Percentiles rank a stretch among this genome's conserved stretches.
Evolutionary conservation across 129 eudicot genomes (phyloP).

Genomic region (Flaveria sonorensis): DNA sequence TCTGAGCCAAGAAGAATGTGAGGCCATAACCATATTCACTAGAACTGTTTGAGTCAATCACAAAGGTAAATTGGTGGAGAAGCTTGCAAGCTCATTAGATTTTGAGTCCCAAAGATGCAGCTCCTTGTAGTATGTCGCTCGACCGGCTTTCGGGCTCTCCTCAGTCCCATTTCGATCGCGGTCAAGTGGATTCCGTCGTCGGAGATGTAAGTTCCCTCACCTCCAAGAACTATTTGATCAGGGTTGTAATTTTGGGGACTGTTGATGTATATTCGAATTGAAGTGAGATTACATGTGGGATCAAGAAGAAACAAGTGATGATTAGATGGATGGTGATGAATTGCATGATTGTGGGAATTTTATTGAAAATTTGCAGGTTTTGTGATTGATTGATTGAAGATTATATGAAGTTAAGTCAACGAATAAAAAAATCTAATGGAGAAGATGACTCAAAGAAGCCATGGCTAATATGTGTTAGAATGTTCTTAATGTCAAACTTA

Average conservation of each 20-base stretch:
- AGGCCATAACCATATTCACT: slow-evolving; percentile 36
- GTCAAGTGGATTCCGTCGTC: slow-evolving; percentile 32
- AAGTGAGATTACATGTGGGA: slow-evolving; percentile 24
- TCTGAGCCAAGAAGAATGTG: slow-evolving; percentile 42
- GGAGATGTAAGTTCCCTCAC: background rate
- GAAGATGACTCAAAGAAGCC: background rate
- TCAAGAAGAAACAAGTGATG: background rate
- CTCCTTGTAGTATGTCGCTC: slow-evolving; percentile 19
- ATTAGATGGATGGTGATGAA: slow-evolving; percentile 2
- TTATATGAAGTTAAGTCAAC: background rate
- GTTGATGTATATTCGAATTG: slow-evolving; percentile 4
- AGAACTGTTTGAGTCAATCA: slow-evolving; percentile 28
- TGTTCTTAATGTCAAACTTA: background rate
- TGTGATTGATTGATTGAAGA: background rate
- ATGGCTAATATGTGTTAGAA: background rate
- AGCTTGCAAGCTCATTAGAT: slow-evolving; percentile 37
- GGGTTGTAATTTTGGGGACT: background rate
- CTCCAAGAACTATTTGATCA: background rate
- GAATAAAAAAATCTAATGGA: background rate
- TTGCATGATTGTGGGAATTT: slow-evolving; percentile 11
- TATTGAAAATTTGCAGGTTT: background rate
- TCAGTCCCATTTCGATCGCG: background rate
- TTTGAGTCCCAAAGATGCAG: slow-evolving; percentile 40
- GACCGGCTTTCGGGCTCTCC: slow-evolving; percentile 4
- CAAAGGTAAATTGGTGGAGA: slow-evolving; percentile 41